Evolutionary conservation across 129 eudicot species (phyloP).

Genomic region (Daucus carota): DNA sequence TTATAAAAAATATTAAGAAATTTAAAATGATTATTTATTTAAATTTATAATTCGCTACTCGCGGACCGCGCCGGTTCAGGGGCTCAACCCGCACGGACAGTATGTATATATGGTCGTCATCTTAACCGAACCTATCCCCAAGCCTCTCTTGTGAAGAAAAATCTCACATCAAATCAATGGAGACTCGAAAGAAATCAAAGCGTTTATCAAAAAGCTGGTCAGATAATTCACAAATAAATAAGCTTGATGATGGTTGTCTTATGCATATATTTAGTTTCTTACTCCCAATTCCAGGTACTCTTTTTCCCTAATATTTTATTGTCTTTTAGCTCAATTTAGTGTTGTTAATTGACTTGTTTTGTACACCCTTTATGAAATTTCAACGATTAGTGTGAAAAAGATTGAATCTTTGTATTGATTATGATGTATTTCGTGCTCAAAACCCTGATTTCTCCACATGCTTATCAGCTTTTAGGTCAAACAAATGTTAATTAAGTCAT

Average conservation of each 20-base stretch:
- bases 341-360: background rate
- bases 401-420: background rate
- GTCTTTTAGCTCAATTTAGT: background rate
- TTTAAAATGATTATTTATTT: too few species aligned
- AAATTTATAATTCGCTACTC: too few species aligned
- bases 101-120: background rate
- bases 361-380: background rate
- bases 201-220: conserved; percentile 14
- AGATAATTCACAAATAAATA: conserved; percentile 33
- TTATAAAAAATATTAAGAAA: too few species aligned
- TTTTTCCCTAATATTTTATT: background rate
- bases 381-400: background rate
- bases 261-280: conserved; percentile 95
- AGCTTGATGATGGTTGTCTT: conserved; percentile 86
- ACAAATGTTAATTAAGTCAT: background rate
- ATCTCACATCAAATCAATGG: conserved; percentile 16
- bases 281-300: conserved; percentile 82
- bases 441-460: background rate
- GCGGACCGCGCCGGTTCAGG: too few species aligned
- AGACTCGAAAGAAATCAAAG: conserved; percentile 18
- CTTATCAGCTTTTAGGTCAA: background rate
- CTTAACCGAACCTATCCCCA: background rate
- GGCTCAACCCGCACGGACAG: too few species aligned
- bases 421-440: background rate
- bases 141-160: background rate